phyloP scores from a whole-genome alignment of 805 yeast genomes.

The Cyberlindnera suaveolens region DNA sequence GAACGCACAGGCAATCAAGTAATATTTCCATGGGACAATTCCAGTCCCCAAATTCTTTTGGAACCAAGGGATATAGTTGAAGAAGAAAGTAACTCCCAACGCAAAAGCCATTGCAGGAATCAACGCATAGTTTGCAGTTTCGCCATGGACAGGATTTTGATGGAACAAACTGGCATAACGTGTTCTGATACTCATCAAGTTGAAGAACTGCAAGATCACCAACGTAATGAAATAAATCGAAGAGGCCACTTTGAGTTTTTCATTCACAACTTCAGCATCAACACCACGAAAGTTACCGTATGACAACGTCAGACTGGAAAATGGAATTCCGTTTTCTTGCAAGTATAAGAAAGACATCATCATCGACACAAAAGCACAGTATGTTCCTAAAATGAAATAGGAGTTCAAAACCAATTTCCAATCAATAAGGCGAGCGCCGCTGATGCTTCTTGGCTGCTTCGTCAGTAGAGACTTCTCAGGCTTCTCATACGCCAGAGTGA shows the following conservation, averaged over 20 bases:
- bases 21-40: slow-evolving; percentile 38
- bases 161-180: slow-evolving; percentile 37
- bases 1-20: slow-evolving; percentile 40
- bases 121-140: slow-evolving; percentile 17
- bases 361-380: slow-evolving; percentile 34
- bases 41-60: slow-evolving; percentile 31
- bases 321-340: slow-evolving; percentile 30
- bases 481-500: slow-evolving; percentile 37
- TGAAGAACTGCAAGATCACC: slow-evolving; percentile 43
- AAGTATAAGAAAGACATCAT: slow-evolving; percentile 34
- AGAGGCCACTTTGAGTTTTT: slow-evolving; percentile 29
- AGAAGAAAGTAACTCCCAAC: slow-evolving; percentile 33
- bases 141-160: slow-evolving; percentile 32
- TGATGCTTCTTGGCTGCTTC: slow-evolving; percentile 36
- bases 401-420: slow-evolving; percentile 35
- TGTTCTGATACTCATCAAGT: slow-evolving; percentile 37
- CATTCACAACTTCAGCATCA: slow-evolving; percentile 20
- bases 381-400: slow-evolving; percentile 37
- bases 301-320: slow-evolving; percentile 29
- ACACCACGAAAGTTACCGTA: slow-evolving; percentile 28
- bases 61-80: slow-evolving; percentile 37
- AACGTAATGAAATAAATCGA: slow-evolving; percentile 41
- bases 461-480: slow-evolving; percentile 36
- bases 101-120: slow-evolving; percentile 32
- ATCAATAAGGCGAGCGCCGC: slow-evolving; percentile 37